phyloP scores from a whole-genome alignment of 176 grass and related monocot species.

The Oryza rufipogon region DNA sequence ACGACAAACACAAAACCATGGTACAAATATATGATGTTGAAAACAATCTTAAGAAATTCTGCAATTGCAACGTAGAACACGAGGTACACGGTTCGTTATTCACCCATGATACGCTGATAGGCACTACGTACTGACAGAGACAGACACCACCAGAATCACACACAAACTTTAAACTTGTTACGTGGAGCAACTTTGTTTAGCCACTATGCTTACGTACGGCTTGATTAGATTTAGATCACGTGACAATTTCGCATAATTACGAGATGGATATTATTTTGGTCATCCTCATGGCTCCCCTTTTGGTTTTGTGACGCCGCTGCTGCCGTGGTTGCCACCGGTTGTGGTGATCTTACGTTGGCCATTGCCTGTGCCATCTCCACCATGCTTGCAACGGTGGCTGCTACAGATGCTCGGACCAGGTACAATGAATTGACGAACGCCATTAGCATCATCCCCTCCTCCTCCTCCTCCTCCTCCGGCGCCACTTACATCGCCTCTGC shows the following conservation, averaged over 20 bases:
- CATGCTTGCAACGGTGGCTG: not conserved
- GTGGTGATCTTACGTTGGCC: not conserved
- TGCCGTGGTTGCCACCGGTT: not conserved
- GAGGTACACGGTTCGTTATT: not conserved
- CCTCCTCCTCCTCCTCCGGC: no score
- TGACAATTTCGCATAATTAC: not conserved
- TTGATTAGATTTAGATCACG: not conserved
- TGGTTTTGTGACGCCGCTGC: not conserved
- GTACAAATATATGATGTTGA: not conserved
- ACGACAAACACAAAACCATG: not conserved
- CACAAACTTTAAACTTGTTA: not conserved
- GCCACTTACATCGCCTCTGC: not conserved
- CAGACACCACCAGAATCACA: not conserved
- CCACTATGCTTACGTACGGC: not conserved
- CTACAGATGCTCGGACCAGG: not conserved
- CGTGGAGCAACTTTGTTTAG: not conserved
- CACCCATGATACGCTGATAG: not conserved
- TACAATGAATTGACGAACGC: not conserved
- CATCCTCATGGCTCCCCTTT: not conserved
- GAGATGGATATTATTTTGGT: no score
- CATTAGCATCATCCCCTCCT: no score
- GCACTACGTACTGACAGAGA: not conserved
- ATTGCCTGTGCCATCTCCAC: not conserved
- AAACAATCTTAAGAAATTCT: not conserved
- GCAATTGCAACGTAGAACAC: not conserved